Conservation (phyloP, 1,284 basidiomycete genomes). For the Naganishia albida region DNA sequence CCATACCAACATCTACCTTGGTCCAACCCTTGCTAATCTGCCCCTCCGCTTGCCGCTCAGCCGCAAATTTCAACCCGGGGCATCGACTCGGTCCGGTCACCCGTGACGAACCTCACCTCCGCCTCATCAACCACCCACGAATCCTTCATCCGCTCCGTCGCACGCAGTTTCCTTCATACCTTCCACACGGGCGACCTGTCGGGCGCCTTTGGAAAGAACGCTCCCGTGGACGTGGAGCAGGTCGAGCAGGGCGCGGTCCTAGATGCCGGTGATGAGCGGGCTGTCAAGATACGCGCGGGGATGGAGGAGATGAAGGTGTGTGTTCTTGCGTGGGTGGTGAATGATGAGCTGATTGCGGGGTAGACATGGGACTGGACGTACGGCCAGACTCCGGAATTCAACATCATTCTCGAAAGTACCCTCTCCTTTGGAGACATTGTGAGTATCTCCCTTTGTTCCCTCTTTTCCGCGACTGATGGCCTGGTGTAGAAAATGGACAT, state of each 20-base stretch:
- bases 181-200: slow-evolving; percentile 56
- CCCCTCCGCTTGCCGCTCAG: slow-evolving; percentile 16
- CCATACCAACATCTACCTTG: background rate
- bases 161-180: slow-evolving; percentile 66
- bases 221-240: slow-evolving; percentile 52
- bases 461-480: slow-evolving; percentile 58
- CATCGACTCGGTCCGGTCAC: slow-evolving; percentile 86
- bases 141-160: slow-evolving; percentile 70
- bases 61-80: slow-evolving; percentile 69
- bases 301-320: slow-evolving; percentile 71
- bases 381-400: slow-evolving; percentile 94
- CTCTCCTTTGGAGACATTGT: slow-evolving; percentile 43
- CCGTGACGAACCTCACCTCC: slow-evolving; percentile 79
- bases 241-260: slow-evolving; percentile 58
- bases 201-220: slow-evolving; percentile 29
- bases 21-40: slow-evolving; percentile 17
- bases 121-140: slow-evolving; percentile 64
- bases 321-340: slow-evolving; percentile 15
- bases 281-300: slow-evolving; percentile 62
- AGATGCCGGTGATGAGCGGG: slow-evolving; percentile 57
- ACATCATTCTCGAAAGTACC: slow-evolving; percentile 46
- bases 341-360: slow-evolving; percentile 1
- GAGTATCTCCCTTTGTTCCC: slow-evolving; percentile 58
- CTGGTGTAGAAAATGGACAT: slow-evolving; percentile 49
- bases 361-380: slow-evolving; percentile 92